Evolutionary conservation across 148 eudicot species (phyloP).

Genomic region (Rhododendron williamsianum): DNA sequence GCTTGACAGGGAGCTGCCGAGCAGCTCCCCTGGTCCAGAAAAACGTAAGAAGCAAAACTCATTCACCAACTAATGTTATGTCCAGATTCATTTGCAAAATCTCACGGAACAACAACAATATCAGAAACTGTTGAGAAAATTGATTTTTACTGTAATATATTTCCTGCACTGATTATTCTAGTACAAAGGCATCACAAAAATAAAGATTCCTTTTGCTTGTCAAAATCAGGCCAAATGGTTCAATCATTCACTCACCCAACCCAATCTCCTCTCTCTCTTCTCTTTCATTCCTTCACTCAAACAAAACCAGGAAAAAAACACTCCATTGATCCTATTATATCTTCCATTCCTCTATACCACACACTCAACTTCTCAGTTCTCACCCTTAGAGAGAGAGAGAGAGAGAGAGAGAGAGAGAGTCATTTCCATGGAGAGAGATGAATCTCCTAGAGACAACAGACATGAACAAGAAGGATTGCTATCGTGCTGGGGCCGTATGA

Average conservation of each 20-base stretch:
- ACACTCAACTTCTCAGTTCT: background rate
- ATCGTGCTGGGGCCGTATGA: constrained; percentile 24
- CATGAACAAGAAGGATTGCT: background rate
- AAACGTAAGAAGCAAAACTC: background rate
- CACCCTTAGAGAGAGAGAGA: background rate
- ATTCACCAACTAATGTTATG: background rate
- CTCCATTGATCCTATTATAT: background rate
- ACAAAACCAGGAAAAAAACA: background rate
- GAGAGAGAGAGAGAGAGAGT: background rate
- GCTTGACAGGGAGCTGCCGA: too few relatives aligned
- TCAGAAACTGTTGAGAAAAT: background rate
- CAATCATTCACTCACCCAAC: constrained; percentile 6
- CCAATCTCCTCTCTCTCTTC: background rate
- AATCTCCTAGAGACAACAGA: background rate
- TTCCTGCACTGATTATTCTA: background rate
- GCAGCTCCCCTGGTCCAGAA: too few relatives aligned
- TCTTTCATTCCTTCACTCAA: background rate
- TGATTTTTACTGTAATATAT: background rate
- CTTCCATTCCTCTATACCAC: background rate
- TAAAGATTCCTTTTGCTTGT: constrained; percentile 6
- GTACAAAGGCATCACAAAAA: background rate
- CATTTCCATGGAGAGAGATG: constrained; percentile 14
- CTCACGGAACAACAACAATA: background rate
- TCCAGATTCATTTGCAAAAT: background rate
- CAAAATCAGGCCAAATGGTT: constrained; percentile 11